Evolutionary conservation across 176 grass and related monocot species (phyloP).

Genomic region (Oryza meridionalis): DNA sequence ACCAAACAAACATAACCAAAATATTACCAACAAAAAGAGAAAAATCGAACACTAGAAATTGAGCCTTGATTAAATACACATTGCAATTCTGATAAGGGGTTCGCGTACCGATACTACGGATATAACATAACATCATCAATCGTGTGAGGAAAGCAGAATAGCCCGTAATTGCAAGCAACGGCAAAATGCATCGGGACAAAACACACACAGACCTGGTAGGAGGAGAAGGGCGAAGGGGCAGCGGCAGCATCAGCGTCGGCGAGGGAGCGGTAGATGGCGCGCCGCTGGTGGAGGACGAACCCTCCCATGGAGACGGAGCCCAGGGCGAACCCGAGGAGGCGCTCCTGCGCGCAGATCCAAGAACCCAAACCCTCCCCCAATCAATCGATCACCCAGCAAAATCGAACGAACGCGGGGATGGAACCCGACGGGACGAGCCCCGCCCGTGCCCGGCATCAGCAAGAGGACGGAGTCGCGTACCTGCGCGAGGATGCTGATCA

Average conservation of each 20-base stretch:
- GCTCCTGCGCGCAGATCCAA: constrained; percentile 57
- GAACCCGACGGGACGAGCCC: neutral
- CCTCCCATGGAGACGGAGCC: constrained; percentile 54
- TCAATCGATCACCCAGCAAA: neutral
- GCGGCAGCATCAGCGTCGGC: constrained; percentile 29
- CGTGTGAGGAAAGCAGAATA: neutral
- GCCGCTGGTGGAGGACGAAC: constrained; percentile 58
- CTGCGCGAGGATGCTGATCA: constrained; percentile 70
- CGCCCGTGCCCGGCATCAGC: neutral
- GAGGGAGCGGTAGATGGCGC: constrained; percentile 50
- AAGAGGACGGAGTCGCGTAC: neutral
- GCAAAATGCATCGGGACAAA: neutral
- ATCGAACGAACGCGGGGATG: neutral
- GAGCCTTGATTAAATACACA: neutral
- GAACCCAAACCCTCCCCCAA: constrained; percentile 8
- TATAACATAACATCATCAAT: neutral
- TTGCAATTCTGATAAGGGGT: neutral
- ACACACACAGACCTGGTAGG: constrained; percentile 40
- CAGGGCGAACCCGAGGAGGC: constrained; percentile 59
- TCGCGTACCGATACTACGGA: neutral
- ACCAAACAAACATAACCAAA: neutral
- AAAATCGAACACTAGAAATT: neutral
- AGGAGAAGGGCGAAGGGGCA: constrained; percentile 10
- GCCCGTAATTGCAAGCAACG: neutral
- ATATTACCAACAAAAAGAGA: neutral